Conservation (phyloP, 805 yeast species). For the Metschnikowia koreensis region DNA sequence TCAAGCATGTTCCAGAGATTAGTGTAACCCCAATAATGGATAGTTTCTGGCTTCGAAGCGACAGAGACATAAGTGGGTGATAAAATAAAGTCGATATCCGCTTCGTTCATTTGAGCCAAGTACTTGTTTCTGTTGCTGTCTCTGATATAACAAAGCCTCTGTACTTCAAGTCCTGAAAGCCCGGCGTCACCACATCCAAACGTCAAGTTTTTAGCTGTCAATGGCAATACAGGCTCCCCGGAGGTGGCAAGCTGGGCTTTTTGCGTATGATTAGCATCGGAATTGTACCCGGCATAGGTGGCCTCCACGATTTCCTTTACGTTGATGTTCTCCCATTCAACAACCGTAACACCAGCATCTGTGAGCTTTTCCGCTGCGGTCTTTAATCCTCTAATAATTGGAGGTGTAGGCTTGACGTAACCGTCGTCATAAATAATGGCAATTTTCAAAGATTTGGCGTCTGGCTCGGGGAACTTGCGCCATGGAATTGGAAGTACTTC, state of each 20-base stretch:
- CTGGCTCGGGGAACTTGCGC: constrained; percentile 12
- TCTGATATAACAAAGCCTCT: constrained; percentile 11
- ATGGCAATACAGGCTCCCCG: constrained; percentile 16
- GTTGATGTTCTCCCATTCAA: constrained; percentile 16
- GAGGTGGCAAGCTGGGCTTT: constrained; percentile 12
- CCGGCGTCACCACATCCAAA: constrained; percentile 20
- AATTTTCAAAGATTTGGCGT: constrained; percentile 13
- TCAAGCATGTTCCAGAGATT: constrained; percentile 21
- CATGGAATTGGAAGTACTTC: constrained; percentile 19
- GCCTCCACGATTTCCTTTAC: constrained; percentile 16
- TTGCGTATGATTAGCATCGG: constrained; percentile 17
- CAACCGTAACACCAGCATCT: constrained; percentile 17
- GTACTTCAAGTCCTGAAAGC: constrained; percentile 17
- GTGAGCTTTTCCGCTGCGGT: constrained; percentile 12
- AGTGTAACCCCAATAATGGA: constrained; percentile 22
- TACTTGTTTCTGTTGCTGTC: constrained; percentile 15
- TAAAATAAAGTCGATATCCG: constrained; percentile 15
- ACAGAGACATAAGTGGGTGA: constrained; percentile 20
- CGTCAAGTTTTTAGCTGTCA: constrained; percentile 13
- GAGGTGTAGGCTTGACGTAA: constrained; percentile 21
- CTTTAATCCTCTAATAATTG: constrained; percentile 17
- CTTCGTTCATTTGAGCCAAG: constrained; percentile 13
- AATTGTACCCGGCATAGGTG: constrained; percentile 17
- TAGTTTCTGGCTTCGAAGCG: constrained; percentile 19
- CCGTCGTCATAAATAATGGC: constrained; percentile 20